Percentiles rank a stretch among this genome's conserved stretches.
These are phyloP conservation scores for Francoa sonchifolia DNA, from an alignment of 441 rosid genomes.

Conservation along the genomic window DNA sequence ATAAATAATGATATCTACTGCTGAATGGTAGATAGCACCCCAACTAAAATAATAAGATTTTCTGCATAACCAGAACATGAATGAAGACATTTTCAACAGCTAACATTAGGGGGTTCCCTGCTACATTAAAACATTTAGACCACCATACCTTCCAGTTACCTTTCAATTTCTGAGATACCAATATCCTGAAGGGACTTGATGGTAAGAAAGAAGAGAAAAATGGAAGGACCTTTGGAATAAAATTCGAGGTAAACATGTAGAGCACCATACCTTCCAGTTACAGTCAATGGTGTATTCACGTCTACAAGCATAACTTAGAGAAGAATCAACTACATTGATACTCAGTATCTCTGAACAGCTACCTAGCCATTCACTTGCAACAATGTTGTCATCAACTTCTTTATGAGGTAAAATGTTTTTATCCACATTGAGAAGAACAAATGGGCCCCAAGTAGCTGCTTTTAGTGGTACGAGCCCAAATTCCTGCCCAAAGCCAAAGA, in stretches of 20 bases:
- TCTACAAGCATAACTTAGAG: slow-evolving; percentile 53
- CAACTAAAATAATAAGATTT: too few species aligned
- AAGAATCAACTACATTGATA: slow-evolving; percentile 46
- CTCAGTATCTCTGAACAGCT: slow-evolving; percentile 44
- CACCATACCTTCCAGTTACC: too few species aligned
- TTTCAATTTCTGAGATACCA: too few species aligned
- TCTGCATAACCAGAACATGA: too few species aligned
- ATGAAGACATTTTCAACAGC: too few species aligned
- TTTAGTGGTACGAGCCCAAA: slow-evolving; percentile 58
- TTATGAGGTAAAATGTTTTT: slow-evolving; percentile 13
- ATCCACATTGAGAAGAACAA: slow-evolving; percentile 59
- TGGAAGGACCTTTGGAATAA: not conserved
- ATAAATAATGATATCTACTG: too few species aligned
- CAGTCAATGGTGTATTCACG: slow-evolving; percentile 62
- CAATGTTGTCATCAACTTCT: slow-evolving; percentile 17
- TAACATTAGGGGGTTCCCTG: too few species aligned
- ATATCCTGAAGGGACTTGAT: not conserved
- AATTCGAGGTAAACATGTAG: not conserved
- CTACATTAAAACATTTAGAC: too few species aligned
- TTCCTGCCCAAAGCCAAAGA: slow-evolving; percentile 38
- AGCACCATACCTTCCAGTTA: slow-evolving; percentile 69
- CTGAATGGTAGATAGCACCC: too few species aligned
- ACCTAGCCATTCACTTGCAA: slow-evolving; percentile 75
- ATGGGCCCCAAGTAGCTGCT: slow-evolving; percentile 81
- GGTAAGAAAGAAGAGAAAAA: not conserved